A percentile compares a stretch with the other conserved stretches of the same genome.
Conservation (phyloP, 2,329 filamentous ascomycete genomes). For the Aspergillus felis region DNA sequence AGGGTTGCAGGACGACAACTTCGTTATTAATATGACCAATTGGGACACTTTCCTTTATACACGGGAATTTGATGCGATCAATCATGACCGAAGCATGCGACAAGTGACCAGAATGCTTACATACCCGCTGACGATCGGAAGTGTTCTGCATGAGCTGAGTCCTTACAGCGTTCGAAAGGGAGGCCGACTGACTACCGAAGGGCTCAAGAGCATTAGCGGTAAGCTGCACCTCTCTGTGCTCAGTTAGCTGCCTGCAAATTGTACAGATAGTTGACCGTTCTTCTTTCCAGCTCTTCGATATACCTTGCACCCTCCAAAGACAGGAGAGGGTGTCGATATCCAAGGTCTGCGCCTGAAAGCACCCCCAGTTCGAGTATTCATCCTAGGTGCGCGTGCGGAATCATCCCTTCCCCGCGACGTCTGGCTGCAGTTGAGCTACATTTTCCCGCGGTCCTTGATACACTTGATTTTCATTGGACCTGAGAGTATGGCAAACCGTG, state of each 20-base stretch:
- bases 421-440: constrained; percentile 89
- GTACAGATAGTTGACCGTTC: constrained; percentile 2
- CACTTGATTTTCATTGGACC: constrained; percentile 94
- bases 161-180: constrained; percentile 78
- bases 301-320: constrained; percentile 80
- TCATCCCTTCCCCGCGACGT: constrained; percentile 90
- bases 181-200: constrained; percentile 77
- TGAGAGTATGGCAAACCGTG: constrained; percentile 91
- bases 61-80: constrained; percentile 83
- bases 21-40: constrained; percentile 93
- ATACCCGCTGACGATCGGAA: constrained; percentile 88
- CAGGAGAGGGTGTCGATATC: constrained; percentile 69
- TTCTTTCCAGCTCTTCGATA: constrained; percentile 71
- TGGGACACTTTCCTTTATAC: constrained; percentile 98
- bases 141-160: constrained; percentile 88
- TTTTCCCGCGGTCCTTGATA: constrained; percentile 88
- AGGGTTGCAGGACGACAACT: constrained; percentile 83
- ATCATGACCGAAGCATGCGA: constrained; percentile 83
- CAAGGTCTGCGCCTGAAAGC: constrained; percentile 78
- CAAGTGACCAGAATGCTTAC: constrained; percentile 91
- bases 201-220: constrained; percentile 91
- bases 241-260: neutral
- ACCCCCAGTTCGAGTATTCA: constrained; percentile 85
- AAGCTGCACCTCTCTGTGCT: constrained; percentile 33
- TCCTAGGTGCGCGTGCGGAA: constrained; percentile 93